Evolutionary conservation across 352 stramenopile genomes (phyloP), one percentile per base, ranked within the genome.

Genomic region (Globisporangium cylindrosporum): DNA sequence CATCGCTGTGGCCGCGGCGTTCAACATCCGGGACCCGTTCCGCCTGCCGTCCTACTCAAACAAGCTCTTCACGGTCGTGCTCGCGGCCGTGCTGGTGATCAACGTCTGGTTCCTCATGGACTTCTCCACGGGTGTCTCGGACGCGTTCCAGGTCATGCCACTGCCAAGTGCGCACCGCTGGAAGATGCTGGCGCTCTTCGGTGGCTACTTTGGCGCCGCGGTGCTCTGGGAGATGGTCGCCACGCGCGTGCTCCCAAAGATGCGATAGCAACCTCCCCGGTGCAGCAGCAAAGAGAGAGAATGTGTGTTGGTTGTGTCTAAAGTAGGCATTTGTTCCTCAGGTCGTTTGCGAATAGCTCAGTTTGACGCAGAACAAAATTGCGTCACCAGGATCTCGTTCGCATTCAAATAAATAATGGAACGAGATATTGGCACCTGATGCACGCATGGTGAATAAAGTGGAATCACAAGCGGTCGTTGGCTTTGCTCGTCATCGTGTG

Each of bases 61-160:
- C 61, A 64, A 57, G 38, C 64, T 71, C n/a, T 86, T 76, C 65
- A 73, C 78, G 18, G 48, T 36, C 5, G 57, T 79, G 53, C 71
- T 78, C 48, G 46, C 76, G 4, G 48, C 67, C 9, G 59, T 68
- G 14, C 57, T 85, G 15, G 73, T 49, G 2, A 65, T 87, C n/a
- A 87, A 83, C 49, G 46, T 86, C 18, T 90, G 75, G 76, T 82
- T 87, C 24, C 49, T 88, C 43, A 69, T 90, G 20, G 74, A 86
- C 49, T 76, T 70, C 3, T 79, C 78, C 2, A 55, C 38, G 6
- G 62, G 59, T 1, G 78, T 90, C 51, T 60, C 78, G 4, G 48
- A 70, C 34, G 72, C 74, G 6, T 90, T 90, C 56, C 77, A 90
- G 69, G 67, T 78, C 14, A 72, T 88, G 69, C 72, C 76, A 5